phyloP scores from a whole-genome alignment of 257 asterid species.

The Verbascum thapsus region DNA sequence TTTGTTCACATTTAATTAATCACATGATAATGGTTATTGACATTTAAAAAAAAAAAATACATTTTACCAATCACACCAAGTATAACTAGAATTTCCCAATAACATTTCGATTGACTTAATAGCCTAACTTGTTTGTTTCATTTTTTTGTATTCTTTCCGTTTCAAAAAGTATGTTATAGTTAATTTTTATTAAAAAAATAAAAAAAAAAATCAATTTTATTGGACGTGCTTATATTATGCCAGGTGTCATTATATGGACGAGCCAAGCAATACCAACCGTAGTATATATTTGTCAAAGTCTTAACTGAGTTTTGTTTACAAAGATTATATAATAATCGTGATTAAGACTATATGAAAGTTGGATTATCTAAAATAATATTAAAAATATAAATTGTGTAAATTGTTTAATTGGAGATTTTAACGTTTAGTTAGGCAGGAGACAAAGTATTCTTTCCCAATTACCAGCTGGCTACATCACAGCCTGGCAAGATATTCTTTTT shows the following conservation, averaged over 20 bases:
- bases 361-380: slow-evolving; percentile 2
- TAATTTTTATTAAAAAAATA: too few relatives aligned
- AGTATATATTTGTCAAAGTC: not conserved
- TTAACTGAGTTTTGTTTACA: slow-evolving; percentile 1
- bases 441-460: slow-evolving; percentile 13
- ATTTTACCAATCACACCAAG: too few relatives aligned
- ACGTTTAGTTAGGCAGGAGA: slow-evolving; percentile 28
- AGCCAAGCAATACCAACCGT: not conserved
- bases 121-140: too few relatives aligned
- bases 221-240: too few relatives aligned
- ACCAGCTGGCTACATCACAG: slow-evolving; percentile 29
- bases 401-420: slow-evolving; percentile 4
- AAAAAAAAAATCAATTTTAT: too few relatives aligned
- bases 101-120: too few relatives aligned
- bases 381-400: not conserved
- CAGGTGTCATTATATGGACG: not conserved
- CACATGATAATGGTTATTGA: too few relatives aligned
- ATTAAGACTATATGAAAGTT: slow-evolving; percentile 7
- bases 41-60: too few relatives aligned
- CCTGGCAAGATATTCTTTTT: slow-evolving; percentile 10
- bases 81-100: too few relatives aligned
- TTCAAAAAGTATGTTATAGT: too few relatives aligned
- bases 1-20: too few relatives aligned
- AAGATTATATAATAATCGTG: slow-evolving; percentile 15
- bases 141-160: too few relatives aligned